Conservation (phyloP, 176 grass and related monocot genomes). For the Miscanthus lutarioriparius region DNA sequence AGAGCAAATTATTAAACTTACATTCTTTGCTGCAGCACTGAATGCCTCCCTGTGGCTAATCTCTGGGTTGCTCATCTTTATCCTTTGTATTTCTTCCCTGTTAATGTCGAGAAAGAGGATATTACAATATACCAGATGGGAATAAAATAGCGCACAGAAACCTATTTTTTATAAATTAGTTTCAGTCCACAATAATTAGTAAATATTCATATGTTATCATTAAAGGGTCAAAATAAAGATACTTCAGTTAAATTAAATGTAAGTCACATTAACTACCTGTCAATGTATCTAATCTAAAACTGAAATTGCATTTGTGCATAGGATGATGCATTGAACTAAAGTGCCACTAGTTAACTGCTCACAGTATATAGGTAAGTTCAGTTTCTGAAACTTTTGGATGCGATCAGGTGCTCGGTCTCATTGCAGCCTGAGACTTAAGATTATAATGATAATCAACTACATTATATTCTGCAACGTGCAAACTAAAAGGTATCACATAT, state of each 20-base stretch:
- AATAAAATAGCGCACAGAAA: neutral
- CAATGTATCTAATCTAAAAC: neutral
- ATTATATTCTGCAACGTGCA: neutral
- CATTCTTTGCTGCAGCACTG: conserved; percentile 91
- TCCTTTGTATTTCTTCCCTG: conserved; percentile 98
- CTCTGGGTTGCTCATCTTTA: conserved; percentile 87
- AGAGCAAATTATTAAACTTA: conserved; percentile 37
- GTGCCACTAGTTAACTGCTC: neutral
- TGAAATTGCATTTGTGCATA: neutral
- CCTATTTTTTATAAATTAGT: neutral
- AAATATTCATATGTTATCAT: neutral
- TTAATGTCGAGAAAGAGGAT: neutral
- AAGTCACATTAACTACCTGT: neutral
- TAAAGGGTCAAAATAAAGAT: neutral
- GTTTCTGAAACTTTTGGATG: neutral
- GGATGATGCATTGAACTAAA: neutral
- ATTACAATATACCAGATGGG: neutral
- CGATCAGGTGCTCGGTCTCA: no score
- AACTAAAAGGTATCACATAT: neutral
- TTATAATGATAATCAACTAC: neutral
- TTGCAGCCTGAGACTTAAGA: neutral
- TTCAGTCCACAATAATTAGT: neutral
- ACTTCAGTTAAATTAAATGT: neutral
- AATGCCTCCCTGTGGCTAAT: conserved; percentile 95
- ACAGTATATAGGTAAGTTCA: neutral